Conservation (phyloP, 176 grass and related monocot species). For the Bothriochloa decipiens region DNA sequence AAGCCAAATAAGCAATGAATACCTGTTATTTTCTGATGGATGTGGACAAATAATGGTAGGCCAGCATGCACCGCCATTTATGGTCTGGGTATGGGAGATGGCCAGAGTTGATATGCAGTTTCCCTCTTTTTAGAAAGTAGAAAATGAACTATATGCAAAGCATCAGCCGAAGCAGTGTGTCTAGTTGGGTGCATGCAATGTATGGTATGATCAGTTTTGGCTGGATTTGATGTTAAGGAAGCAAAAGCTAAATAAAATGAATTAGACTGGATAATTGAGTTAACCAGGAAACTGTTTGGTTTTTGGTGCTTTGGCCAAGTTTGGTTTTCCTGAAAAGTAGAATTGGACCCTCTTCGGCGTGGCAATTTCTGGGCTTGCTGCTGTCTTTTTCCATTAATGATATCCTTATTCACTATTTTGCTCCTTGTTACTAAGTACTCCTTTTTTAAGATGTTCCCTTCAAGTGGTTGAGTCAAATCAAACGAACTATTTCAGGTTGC, state of each 20-base stretch:
- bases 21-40: not conserved
- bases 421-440: not conserved
- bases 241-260: constrained; percentile 11
- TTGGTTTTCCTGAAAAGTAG: not conserved
- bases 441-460: not conserved
- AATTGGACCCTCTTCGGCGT: not conserved
- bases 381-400: not conserved
- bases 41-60: constrained; percentile 14
- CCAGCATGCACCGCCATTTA: not conserved
- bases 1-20: not conserved
- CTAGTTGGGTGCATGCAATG: not conserved
- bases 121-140: not conserved
- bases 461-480: not conserved
- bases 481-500: constrained; percentile 50
- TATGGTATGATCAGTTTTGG: not conserved
- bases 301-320: not conserved
- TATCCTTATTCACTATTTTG: not conserved
- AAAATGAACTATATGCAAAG: not conserved
- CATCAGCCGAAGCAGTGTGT: not conserved
- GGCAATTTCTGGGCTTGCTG: not conserved
- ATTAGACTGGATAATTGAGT: not conserved
- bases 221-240: not conserved
- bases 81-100: not conserved
- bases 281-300: not conserved
- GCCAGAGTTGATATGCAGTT: not conserved